Conservation (phyloP, 116 monocot species). For the Zostera marina region DNA sequence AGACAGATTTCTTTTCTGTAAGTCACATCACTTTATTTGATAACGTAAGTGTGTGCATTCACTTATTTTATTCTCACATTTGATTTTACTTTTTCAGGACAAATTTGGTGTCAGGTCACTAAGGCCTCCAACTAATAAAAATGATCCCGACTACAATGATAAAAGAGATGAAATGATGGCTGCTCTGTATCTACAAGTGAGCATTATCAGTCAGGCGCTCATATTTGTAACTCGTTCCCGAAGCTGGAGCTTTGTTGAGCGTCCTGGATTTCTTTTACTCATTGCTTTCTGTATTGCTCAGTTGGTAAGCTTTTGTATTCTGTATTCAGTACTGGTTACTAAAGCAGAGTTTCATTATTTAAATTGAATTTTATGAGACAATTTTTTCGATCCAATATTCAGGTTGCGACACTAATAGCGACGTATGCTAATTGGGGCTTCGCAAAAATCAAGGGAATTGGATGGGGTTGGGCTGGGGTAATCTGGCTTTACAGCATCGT, state of each 20-base stretch:
- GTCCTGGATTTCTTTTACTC: conserved; percentile 66
- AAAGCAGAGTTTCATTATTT: too few species aligned
- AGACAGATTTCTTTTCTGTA: conserved; percentile 75
- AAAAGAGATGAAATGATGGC: conserved; percentile 41
- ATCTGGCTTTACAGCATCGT: conserved; percentile 92
- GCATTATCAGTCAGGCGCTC: conserved; percentile 79
- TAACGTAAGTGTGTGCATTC: neutral
- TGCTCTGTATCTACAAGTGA: conserved; percentile 85
- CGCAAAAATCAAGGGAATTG: conserved; percentile 66
- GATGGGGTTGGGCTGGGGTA: conserved; percentile 92
- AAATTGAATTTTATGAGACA: too few species aligned
- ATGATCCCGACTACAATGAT: neutral
- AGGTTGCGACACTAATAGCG: conserved; percentile 81
- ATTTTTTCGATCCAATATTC: neutral
- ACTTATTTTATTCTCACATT: too few species aligned
- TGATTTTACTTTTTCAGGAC: conserved; percentile 24
- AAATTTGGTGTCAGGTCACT: conserved; percentile 53
- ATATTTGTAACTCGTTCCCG: conserved; percentile 82
- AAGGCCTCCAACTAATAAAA: too few species aligned
- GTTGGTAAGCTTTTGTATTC: conserved; percentile 26
- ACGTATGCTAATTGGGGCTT: conserved; percentile 86
- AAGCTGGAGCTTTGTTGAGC: conserved; percentile 66
- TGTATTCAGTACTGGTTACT: too few species aligned
- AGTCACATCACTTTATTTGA: conserved; percentile 1
- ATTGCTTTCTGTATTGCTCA: conserved; percentile 62